Evolutionary conservation across 1,139 yeast species (phyloP).

Genomic region (Nakaseomyces uthaithaninus): DNA sequence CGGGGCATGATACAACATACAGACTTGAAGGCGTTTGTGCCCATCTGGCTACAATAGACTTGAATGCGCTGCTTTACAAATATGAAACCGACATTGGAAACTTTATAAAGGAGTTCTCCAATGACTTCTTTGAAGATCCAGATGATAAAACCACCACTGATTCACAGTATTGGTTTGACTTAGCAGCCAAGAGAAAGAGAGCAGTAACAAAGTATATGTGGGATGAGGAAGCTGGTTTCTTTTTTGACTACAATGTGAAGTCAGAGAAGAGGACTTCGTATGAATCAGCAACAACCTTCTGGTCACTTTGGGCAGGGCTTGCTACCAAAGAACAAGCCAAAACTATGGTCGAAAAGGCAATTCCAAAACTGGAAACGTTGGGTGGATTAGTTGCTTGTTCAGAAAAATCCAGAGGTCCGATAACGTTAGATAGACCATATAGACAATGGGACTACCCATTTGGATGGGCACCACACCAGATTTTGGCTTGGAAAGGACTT

Average conservation of each 20-base stretch:
- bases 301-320: constrained; percentile 84
- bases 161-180: constrained; percentile 50
- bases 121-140: constrained; percentile 37
- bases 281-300: constrained; percentile 84
- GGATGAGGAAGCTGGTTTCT: constrained; percentile 74
- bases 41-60: constrained; percentile 80
- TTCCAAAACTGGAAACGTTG: constrained; percentile 68
- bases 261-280: constrained; percentile 49
- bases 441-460: constrained; percentile 98
- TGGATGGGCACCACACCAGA: constrained; percentile 99
- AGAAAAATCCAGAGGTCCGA: constrained; percentile 61
- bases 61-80: constrained; percentile 78
- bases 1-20: constrained; percentile 93
- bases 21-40: constrained; percentile 89
- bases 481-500: constrained; percentile 87
- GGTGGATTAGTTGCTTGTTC: constrained; percentile 94
- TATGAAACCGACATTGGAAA: constrained; percentile 80
- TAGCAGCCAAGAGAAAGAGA: constrained; percentile 48
- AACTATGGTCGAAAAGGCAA: constrained; percentile 47
- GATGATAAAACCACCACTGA: constrained; percentile 40
- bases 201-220: constrained; percentile 67
- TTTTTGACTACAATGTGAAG: constrained; percentile 75
- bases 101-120: constrained; percentile 50
- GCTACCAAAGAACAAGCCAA: constrained; percentile 73
- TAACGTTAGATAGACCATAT: constrained; percentile 64